phyloP scores from a whole-genome alignment of 805 yeast species.

The Candida namnaoensis region DNA sequence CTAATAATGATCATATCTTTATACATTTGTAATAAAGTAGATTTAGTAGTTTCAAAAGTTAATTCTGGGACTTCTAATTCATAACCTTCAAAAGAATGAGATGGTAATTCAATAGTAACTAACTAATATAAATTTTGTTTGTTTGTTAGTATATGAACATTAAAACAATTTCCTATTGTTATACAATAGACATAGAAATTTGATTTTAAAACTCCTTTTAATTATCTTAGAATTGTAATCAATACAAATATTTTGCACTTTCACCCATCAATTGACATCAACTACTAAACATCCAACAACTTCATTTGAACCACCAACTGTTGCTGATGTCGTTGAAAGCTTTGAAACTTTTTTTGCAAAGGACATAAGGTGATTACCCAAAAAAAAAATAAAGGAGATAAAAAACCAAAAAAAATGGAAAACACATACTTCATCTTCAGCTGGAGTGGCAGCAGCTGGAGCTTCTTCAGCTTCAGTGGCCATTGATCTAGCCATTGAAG shows the following conservation, averaged over 20 bases:
- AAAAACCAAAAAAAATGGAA: too few relatives aligned
- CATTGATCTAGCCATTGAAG: conserved; percentile 13
- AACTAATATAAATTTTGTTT: conserved; percentile 2
- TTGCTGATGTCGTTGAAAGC: neutral
- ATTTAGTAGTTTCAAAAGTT: conserved; percentile 72
- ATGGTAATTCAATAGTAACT: conserved; percentile 58
- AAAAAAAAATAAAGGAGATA: too few relatives aligned
- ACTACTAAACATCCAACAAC: too few relatives aligned
- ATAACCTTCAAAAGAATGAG: conserved; percentile 78
- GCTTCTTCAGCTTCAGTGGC: conserved; percentile 13
- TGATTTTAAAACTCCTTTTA: too few relatives aligned
- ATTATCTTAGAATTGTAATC: too few relatives aligned
- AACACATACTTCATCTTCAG: conserved; percentile 9
- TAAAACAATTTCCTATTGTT: too few relatives aligned
- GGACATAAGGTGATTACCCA: too few relatives aligned
- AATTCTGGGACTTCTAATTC: conserved; percentile 66
- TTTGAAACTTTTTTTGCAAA: neutral
- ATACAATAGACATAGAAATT: too few relatives aligned
- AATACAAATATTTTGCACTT: too few relatives aligned
- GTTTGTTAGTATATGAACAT: neutral
- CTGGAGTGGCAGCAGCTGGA: conserved; percentile 3
- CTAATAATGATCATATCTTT: conserved; percentile 90
- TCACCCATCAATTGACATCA: too few relatives aligned
- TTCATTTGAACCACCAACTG: neutral
- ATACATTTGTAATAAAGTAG: conserved; percentile 82